Conservation (phyloP, 2,329 filamentous ascomycete species). For the Aspergillus brunneoviolaceus region DNA sequence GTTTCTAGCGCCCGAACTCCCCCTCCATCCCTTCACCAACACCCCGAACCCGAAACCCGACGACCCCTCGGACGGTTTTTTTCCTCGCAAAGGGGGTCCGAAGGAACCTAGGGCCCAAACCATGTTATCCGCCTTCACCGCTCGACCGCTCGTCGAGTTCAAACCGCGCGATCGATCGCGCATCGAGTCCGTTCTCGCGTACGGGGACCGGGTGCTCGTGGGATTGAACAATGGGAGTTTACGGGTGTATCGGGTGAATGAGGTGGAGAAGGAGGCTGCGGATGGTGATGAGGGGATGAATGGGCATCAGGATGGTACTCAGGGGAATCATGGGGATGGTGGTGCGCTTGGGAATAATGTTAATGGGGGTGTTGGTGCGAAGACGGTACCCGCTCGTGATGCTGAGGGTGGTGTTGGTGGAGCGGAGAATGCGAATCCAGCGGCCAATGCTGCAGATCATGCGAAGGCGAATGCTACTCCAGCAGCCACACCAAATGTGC, state of each 20-base stretch:
- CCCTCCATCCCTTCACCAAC: no score
- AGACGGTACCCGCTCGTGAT: background rate
- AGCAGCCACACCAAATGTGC: background rate
- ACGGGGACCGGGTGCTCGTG: slow-evolving; percentile 88
- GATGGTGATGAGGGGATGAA: slow-evolving; percentile 27
- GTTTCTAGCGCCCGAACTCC: no score
- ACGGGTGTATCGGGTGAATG: slow-evolving; percentile 88
- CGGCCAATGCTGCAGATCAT: background rate
- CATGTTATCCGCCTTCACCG: slow-evolving; percentile 97
- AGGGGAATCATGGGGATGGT: background rate
- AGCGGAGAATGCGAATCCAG: slow-evolving; percentile 1
- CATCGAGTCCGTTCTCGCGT: slow-evolving; percentile 92
- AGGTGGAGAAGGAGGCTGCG: slow-evolving; percentile 45
- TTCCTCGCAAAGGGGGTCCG: background rate
- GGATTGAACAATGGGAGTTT: slow-evolving; percentile 87
- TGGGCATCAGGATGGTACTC: background rate
- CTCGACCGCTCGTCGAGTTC: slow-evolving; percentile 95
- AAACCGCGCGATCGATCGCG: slow-evolving; percentile 92
- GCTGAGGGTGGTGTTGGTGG: background rate
- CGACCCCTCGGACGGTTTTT: background rate
- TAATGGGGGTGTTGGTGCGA: background rate
- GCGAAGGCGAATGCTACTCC: background rate
- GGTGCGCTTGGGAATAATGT: background rate
- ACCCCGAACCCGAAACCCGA: background rate
- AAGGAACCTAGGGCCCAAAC: slow-evolving; percentile 16